These are phyloP conservation scores for Thymus mandschuricus DNA, from an alignment of 257 asterid species.

Conservation along the genomic window DNA sequence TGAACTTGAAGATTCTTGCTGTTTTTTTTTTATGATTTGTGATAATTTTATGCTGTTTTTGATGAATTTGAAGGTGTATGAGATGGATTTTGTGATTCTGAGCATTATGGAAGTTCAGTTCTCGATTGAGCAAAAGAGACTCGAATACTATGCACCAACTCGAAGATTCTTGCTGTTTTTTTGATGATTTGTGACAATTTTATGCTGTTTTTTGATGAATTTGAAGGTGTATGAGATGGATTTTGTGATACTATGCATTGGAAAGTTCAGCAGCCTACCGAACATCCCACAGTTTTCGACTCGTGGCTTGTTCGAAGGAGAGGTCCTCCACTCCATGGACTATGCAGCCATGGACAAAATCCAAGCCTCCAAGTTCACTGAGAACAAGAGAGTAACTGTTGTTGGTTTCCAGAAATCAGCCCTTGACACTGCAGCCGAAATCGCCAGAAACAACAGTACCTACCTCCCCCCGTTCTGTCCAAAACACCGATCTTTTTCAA, in stretches of 20 bases:
- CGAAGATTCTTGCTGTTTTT: not conserved
- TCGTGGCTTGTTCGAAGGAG: constrained; percentile 44
- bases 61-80: too few relatives aligned
- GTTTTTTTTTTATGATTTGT: too few relatives aligned
- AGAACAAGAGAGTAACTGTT: constrained; percentile 56
- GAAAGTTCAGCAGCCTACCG: constrained; percentile 59
- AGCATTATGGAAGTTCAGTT: too few relatives aligned
- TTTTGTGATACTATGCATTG: constrained; percentile 63
- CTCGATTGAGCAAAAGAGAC: too few relatives aligned
- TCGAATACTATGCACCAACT: not conserved
- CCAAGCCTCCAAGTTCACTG: constrained; percentile 41
- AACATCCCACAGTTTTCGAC: constrained; percentile 47
- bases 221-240: constrained; percentile 54
- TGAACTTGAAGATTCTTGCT: too few relatives aligned
- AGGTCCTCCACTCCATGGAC: constrained; percentile 63
- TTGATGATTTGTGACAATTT: too few relatives aligned
- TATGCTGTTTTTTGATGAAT: not conserved
- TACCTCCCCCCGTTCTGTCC: not conserved
- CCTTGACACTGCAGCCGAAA: constrained; percentile 59
- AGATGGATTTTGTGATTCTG: too few relatives aligned
- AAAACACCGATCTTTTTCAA: not conserved
- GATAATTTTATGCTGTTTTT: too few relatives aligned
- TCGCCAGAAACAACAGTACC: constrained; percentile 50
- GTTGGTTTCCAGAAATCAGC: constrained; percentile 75
- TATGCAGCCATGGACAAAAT: constrained; percentile 55